A percentile compares a stretch with the other conserved stretches of the same genome.
phyloP scores from a whole-genome alignment of 306 rosid species.

The Biancaea sappan region DNA sequence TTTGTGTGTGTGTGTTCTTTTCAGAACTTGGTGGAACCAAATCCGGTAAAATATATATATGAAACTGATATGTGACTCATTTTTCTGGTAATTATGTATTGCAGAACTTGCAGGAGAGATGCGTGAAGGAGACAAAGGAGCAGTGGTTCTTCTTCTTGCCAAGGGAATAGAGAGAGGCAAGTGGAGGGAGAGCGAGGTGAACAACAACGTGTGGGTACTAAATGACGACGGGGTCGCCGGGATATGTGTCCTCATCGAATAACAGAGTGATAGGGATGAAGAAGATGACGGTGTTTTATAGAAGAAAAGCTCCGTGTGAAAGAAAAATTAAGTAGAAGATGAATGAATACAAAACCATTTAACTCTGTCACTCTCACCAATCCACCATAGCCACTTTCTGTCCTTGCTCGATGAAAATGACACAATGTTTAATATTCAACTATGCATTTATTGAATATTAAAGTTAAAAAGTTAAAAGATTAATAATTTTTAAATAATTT shows the following conservation, averaged over 20 bases:
- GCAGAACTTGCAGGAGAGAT: constrained; percentile 65
- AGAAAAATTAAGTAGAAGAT: constrained; percentile 83
- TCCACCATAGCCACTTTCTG: constrained; percentile 7
- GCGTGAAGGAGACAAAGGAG: constrained; percentile 63
- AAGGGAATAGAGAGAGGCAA: constrained; percentile 68
- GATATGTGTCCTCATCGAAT: constrained; percentile 63
- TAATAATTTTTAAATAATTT: no score
- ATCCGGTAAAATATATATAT: no score
- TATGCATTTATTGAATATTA: no score
- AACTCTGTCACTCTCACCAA: constrained; percentile 30
- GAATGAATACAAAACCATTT: constrained; percentile 74
- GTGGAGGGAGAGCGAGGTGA: constrained; percentile 74
- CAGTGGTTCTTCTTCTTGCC: constrained; percentile 84
- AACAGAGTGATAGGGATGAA: constrained; percentile 62
- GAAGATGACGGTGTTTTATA: constrained; percentile 78
- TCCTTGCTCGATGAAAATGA: no score
- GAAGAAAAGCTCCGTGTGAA: constrained; percentile 73
- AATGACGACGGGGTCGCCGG: constrained; percentile 84
- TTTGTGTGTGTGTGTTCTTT: no score
- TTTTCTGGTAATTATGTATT: no score
- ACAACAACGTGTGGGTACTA: constrained; percentile 70
- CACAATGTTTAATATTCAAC: no score
- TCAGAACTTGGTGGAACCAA: no score
- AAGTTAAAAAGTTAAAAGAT: no score
- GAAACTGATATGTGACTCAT: no score